Conservation (phyloP, 2,329 filamentous ascomycete species). For the Penicillium sp. region DNA sequence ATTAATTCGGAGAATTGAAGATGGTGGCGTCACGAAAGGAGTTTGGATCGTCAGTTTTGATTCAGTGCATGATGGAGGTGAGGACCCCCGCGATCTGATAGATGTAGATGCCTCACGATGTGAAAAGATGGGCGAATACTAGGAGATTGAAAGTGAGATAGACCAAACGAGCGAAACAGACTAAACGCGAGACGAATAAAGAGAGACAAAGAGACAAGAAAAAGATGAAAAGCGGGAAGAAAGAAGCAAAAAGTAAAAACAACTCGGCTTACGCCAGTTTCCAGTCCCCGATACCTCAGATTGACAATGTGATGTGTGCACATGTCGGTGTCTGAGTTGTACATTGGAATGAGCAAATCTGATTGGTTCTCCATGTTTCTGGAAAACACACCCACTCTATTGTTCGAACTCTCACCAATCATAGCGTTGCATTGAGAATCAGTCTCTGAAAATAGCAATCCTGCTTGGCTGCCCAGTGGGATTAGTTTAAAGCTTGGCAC, state of each 20-base stretch:
- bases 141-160: neutral
- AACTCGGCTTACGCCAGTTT: neutral
- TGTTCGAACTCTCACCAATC: neutral
- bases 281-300: neutral
- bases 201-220: neutral
- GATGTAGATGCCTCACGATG: neutral
- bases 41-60: neutral
- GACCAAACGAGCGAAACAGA: neutral
- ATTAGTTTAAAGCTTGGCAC: too few relatives aligned
- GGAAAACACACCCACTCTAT: neutral
- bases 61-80: slow-evolving; percentile 5
- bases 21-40: neutral
- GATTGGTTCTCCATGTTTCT: neutral
- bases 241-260: neutral
- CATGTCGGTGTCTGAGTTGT: neutral
- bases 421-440: neutral
- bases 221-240: neutral
- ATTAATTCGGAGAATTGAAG: neutral
- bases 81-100: neutral
- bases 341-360: neutral
- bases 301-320: neutral
- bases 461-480: neutral
- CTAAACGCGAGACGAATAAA: neutral
- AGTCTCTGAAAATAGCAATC: neutral
- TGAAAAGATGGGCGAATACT: neutral